Evolutionary conservation across 2,329 filamentous ascomycete genomes (phyloP).

Genomic region (Epichloe hybrida): DNA sequence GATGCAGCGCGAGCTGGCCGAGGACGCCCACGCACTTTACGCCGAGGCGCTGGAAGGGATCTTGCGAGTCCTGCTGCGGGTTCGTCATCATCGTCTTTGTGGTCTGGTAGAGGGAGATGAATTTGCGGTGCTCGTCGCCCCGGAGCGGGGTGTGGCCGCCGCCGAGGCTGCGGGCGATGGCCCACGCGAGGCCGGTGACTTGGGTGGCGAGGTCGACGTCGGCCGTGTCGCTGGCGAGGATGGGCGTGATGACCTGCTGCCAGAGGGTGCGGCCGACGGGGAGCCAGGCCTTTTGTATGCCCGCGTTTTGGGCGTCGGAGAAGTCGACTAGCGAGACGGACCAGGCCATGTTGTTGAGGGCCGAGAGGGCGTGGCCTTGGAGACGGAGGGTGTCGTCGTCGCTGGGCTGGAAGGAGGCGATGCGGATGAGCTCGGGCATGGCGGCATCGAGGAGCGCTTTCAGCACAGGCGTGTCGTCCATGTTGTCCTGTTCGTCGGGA

Average conservation of each 20-base stretch:
- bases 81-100: constrained; percentile 23
- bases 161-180: constrained; percentile 42
- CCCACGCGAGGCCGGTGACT: constrained; percentile 54
- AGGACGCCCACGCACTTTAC: constrained; percentile 56
- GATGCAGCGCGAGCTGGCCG: constrained; percentile 46
- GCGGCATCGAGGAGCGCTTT: constrained; percentile 25
- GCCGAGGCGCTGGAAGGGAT: constrained; percentile 48
- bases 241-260: constrained; percentile 39
- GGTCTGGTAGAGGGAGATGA: constrained; percentile 52
- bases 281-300: constrained; percentile 40
- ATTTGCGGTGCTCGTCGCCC: constrained; percentile 44
- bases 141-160: constrained; percentile 30
- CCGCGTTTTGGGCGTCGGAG: constrained; percentile 35
- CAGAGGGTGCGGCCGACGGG: constrained; percentile 43
- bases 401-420: constrained; percentile 26
- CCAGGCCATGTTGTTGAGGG: constrained; percentile 56
- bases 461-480: constrained; percentile 42
- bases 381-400: constrained; percentile 30
- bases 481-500: constrained; percentile 22
- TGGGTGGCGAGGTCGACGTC: constrained; percentile 48
- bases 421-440: constrained; percentile 31
- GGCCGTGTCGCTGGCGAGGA: constrained; percentile 46
- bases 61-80: constrained; percentile 20
- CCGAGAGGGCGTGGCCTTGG: constrained; percentile 41
- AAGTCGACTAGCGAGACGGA: constrained; percentile 50